Evolutionary conservation across 805 yeast genomes (phyloP).

Genomic region (Yarrowia osloensis): DNA sequence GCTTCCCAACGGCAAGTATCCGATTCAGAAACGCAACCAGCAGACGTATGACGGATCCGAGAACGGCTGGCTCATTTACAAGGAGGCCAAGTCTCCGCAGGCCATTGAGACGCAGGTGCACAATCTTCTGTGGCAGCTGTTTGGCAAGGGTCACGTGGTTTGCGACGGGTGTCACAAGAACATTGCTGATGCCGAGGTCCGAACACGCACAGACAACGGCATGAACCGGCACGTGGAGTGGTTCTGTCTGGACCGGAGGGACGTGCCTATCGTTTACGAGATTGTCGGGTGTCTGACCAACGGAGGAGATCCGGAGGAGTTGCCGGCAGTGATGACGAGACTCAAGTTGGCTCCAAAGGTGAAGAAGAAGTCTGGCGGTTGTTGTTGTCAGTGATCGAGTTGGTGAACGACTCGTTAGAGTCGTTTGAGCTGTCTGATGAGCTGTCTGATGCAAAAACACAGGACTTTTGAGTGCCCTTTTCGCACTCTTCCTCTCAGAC

Average conservation of each 20-base stretch:
- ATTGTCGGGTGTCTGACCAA: conserved; percentile 10
- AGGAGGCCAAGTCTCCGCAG: conserved; percentile 33
- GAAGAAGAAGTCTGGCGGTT: background rate
- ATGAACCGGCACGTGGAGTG: conserved; percentile 38
- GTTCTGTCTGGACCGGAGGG: conserved; percentile 34
- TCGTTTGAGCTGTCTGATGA: no score
- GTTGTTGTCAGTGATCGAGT: conserved; percentile 2
- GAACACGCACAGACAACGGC: background rate
- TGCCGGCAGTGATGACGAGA: background rate
- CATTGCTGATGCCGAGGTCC: conserved; percentile 14
- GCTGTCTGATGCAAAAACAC: no score
- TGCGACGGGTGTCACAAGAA: conserved; percentile 39
- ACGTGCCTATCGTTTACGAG: conserved; percentile 14
- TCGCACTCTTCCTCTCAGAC: no score
- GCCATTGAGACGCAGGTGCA: conserved; percentile 37
- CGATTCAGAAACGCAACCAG: conserved; percentile 31
- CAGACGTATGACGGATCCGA: conserved; percentile 30
- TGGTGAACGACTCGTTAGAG: no score
- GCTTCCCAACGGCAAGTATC: conserved; percentile 28
- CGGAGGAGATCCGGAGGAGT: conserved; percentile 16
- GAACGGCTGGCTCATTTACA: conserved; percentile 38
- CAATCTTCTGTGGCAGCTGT: conserved; percentile 34
- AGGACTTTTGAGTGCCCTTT: no score
- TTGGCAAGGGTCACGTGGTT: conserved; percentile 39
- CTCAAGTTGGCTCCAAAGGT: background rate